Evolutionary conservation across 1,284 basidiomycete genomes (phyloP).

Genomic region (Lentinula novae-zelandiae): DNA sequence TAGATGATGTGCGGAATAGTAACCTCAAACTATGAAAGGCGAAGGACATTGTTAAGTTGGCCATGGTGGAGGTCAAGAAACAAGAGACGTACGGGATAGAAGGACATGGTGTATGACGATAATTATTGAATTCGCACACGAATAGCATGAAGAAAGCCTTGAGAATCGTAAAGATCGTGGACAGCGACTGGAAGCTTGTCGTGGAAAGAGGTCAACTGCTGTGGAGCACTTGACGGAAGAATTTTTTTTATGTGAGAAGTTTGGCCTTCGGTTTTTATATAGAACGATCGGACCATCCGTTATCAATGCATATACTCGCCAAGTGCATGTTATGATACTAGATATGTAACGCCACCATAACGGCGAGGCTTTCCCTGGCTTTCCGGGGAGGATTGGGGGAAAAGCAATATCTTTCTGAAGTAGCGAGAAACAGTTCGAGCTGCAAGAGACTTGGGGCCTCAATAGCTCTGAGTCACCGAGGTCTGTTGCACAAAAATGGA

Average conservation of each 20-base stretch:
- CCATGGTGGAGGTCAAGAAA: neutral
- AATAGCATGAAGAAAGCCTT: neutral
- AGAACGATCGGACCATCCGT: neutral
- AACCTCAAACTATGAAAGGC: conserved; percentile 53
- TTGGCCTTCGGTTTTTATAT: neutral
- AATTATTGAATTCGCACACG: conserved; percentile 1
- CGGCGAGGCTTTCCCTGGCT: neutral
- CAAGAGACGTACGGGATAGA: conserved; percentile 3
- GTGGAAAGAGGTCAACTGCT: neutral
- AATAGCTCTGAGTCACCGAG: too few relatives aligned
- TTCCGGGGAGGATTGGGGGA: too few relatives aligned
- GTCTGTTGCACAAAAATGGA: too few relatives aligned
- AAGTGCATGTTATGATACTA: neutral
- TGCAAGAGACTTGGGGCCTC: too few relatives aligned
- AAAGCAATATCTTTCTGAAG: too few relatives aligned
- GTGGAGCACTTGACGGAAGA: neutral
- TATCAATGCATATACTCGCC: neutral
- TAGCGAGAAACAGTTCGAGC: too few relatives aligned
- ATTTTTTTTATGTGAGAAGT: neutral
- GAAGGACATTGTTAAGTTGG: neutral
- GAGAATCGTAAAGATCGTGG: conserved; percentile 1
- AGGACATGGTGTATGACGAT: conserved; percentile 1
- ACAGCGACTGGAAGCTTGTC: neutral
- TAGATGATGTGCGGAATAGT: conserved; percentile 75
- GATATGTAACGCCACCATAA: neutral